Evolutionary conservation across 805 yeast species (phyloP), one percentile per base, ranked within the genome.

Genomic region (Metschnikowia reukaufii): DNA sequence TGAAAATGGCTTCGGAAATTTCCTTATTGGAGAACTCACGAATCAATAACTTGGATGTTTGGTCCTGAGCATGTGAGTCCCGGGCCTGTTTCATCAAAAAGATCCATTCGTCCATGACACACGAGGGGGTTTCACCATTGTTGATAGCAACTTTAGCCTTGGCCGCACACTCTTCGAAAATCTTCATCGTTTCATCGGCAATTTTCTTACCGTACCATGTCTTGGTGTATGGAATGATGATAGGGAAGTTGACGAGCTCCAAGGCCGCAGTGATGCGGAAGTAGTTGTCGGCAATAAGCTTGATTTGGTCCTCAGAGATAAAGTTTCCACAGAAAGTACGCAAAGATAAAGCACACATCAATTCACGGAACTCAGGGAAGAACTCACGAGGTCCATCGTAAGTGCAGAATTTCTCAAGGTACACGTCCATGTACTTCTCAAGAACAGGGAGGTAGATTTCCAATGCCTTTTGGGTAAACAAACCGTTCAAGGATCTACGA

Each of bases 21-120:
- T 94, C 99, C 67, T 77, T 85, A 73, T 91, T 82, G 47, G 90
- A 70, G 71, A 94, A 94, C 52, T 86, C 92, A 66, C 97, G 83
- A 56, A 88, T 78, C 57, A 79, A 71, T 34, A 81, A 64, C 65
- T 79, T 82, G 36, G 83, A 70, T 39, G 80, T 83, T 15, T 76
- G 70, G 50, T 74, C 78, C 35, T 66, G 70, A 32, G 76, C 74
- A 44, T 76, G 75, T 47, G 74, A 69, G 43, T 75, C 77, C 57
- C 74, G 73, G 33, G 91, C 88, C 54, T 84, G 83, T 57, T 81
- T 76, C 97, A 94, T 94, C 59, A 84, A 76, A 62, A 76, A 74
- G 62, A 92, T 79, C 99, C 99, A 94, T 54, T 89, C 90, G 66
- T 94, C 99, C 91, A 94, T 82, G 39, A 90, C 90, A 77, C 97